Conservation (phyloP, 2,329 filamentous ascomycete genomes). For the Acarospora socialis region DNA sequence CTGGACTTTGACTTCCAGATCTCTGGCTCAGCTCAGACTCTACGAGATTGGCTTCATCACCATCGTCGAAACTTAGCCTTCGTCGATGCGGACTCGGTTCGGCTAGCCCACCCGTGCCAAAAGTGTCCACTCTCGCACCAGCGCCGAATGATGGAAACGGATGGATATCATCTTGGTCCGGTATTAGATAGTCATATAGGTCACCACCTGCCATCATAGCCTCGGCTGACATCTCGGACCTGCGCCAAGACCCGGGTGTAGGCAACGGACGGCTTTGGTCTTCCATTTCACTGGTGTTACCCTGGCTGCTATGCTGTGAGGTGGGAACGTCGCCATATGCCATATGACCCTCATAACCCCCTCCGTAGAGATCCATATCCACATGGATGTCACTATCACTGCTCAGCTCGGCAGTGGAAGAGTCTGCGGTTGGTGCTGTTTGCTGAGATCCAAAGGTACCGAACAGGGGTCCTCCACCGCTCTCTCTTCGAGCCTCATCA, state of each 20-base stretch:
- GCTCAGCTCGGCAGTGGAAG: constrained; percentile 25
- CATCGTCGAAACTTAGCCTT: constrained; percentile 81
- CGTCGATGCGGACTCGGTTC: constrained; percentile 50
- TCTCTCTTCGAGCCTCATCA: constrained; percentile 43
- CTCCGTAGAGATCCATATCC: constrained; percentile 61
- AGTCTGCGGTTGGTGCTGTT: constrained; percentile 25
- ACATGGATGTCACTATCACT: constrained; percentile 62
- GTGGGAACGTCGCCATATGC: constrained; percentile 42
- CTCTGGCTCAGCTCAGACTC: constrained; percentile 33
- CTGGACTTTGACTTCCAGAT: constrained; percentile 48
- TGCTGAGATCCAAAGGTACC: constrained; percentile 23
- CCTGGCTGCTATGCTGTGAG: constrained; percentile 21
- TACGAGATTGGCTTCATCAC: constrained; percentile 57
- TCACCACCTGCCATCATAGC: constrained; percentile 14
- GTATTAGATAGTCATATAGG: constrained; percentile 21
- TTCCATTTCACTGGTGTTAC: constrained; percentile 18
- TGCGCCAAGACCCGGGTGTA: constrained; percentile 25
- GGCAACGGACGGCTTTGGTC: constrained; percentile 37
- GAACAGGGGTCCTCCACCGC: constrained; percentile 40
- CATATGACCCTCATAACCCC: constrained; percentile 51
- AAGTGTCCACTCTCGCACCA: constrained; percentile 67
- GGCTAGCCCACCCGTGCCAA: constrained; percentile 77
- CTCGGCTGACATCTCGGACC: constrained; percentile 18
- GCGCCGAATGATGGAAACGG: constrained; percentile 42
- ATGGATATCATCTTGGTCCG: constrained; percentile 40